phyloP scores from a whole-genome alignment of 2,329 filamentous ascomycete species.

The Neocucurbitaria cava region DNA sequence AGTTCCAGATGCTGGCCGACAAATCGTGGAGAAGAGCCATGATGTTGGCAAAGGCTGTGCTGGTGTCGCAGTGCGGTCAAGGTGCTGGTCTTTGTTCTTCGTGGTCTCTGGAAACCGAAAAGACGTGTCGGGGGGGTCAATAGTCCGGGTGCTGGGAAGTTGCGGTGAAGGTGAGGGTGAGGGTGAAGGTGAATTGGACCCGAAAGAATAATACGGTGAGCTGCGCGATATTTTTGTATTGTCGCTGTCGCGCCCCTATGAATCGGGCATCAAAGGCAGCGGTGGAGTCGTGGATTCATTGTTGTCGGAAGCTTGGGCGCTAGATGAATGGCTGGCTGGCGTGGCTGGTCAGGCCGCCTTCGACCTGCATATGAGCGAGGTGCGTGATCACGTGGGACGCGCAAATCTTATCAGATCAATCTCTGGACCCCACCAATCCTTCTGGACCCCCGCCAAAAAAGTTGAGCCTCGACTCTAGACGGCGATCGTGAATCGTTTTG shows the following conservation, averaged over 20 bases:
- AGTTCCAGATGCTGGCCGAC: conserved; percentile 50
- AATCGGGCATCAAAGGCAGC: conserved; percentile 18
- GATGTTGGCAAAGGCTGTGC: not conserved
- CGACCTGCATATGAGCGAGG: conserved; percentile 9
- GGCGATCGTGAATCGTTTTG: not conserved
- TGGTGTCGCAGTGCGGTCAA: conserved; percentile 3
- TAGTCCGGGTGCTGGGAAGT: not conserved
- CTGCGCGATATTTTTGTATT: conserved; percentile 17
- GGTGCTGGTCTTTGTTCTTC: not conserved
- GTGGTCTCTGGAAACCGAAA: not conserved
- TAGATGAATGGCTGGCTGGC: conserved; percentile 1
- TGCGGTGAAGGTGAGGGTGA: conserved; percentile 29
- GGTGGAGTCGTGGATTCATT: conserved; percentile 25
- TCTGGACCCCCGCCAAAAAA: conserved; percentile 34
- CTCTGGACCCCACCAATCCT: conserved; percentile 23
- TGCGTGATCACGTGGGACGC: conserved; percentile 13
- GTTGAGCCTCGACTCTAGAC: conserved; percentile 25
- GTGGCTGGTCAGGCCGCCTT: conserved; percentile 15
- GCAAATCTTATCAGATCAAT: conserved; percentile 40
- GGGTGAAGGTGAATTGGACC: conserved; percentile 21
- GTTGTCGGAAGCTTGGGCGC: conserved; percentile 18
- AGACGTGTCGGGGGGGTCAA: not conserved
- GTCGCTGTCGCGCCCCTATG: conserved; percentile 9
- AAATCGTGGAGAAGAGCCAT: conserved; percentile 45
- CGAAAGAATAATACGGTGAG: conserved; percentile 9